phyloP scores from a whole-genome alignment of 768 basidiomycete species.

The Russula brevipes region DNA sequence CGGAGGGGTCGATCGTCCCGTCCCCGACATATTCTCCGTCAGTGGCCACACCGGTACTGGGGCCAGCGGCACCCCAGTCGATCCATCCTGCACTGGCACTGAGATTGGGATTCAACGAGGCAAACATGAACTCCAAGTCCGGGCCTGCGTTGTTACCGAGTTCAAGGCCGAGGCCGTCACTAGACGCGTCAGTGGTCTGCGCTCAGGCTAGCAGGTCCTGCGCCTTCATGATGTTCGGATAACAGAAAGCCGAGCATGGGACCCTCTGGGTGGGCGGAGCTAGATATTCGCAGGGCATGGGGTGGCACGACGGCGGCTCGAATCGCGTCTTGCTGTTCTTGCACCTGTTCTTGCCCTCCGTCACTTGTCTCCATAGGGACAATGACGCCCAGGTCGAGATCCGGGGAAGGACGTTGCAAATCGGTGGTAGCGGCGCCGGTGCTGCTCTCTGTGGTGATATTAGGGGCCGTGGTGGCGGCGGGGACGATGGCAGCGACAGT shows the following conservation, averaged over 20 bases:
- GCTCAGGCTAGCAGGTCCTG: not conserved
- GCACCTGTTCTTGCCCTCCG: not conserved
- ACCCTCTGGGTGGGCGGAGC: slow-evolving; percentile 4
- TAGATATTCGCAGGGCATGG: not conserved
- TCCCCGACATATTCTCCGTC: slow-evolving; percentile 9
- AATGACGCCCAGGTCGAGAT: not conserved
- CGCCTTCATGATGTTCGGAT: not conserved
- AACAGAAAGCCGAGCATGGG: slow-evolving; percentile 14
- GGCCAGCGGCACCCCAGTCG: not conserved
- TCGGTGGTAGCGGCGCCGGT: not conserved
- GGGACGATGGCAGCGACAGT: not conserved
- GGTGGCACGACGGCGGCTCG: not conserved
- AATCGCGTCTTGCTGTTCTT: not conserved
- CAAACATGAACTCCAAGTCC: not conserved
- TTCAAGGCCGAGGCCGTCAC: not conserved
- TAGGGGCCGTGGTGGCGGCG: not conserved
- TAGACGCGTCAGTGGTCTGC: slow-evolving; percentile 4
- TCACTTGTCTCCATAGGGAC: slow-evolving; percentile 1
- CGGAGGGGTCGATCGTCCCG: slow-evolving; percentile 22
- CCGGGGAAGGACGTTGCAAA: not conserved
- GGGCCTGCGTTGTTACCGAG: not conserved
- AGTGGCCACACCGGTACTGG: not conserved
- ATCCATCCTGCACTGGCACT: not conserved
- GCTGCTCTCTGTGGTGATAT: not conserved
- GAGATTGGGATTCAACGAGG: not conserved